Conservation (phyloP, 1,284 basidiomycete genomes). For the Papiliotrema laurentii region DNA sequence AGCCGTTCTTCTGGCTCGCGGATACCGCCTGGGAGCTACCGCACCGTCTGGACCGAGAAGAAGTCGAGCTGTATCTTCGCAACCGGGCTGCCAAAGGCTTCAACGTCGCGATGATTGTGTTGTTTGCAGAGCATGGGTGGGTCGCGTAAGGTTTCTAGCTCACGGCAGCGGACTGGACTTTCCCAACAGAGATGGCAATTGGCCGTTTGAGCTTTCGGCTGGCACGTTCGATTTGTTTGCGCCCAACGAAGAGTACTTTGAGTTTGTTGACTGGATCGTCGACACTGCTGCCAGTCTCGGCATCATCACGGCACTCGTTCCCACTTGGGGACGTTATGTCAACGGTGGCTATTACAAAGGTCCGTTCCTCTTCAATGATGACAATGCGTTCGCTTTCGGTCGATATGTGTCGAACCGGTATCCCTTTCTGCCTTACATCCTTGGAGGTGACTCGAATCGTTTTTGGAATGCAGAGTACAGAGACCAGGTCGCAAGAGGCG, state of each 20-base stretch:
- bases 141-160: not conserved
- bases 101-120: slow-evolving; percentile 12
- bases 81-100: slow-evolving; percentile 14
- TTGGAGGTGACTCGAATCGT: slow-evolving; percentile 20
- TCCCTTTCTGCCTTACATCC: slow-evolving; percentile 14
- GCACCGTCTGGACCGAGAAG: slow-evolving; percentile 8
- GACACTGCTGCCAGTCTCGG: slow-evolving; percentile 7
- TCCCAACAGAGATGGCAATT: slow-evolving; percentile 8
- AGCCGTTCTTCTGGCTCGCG: slow-evolving; percentile 11
- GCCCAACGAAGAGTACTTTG: not conserved
- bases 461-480: slow-evolving; percentile 10
- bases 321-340: slow-evolving; percentile 18
- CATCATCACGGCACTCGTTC: slow-evolving; percentile 10
- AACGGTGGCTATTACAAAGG: slow-evolving; percentile 11
- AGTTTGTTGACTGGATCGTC: slow-evolving; percentile 10
- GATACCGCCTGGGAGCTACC: slow-evolving; percentile 22
- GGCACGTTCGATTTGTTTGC: not conserved
- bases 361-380: slow-evolving; percentile 11
- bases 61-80: slow-evolving; percentile 11
- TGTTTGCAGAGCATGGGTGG: slow-evolving; percentile 12
- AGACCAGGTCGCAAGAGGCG: not conserved
- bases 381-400: slow-evolving; percentile 10
- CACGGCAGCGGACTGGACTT: slow-evolving; percentile 5
- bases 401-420: slow-evolving; percentile 17
- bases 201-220: slow-evolving; percentile 2